Evolutionary conservation across 1,284 basidiomycete species (phyloP), one percentile per base, ranked within the genome.

Genomic region (Leccinum cinnamomeum): DNA sequence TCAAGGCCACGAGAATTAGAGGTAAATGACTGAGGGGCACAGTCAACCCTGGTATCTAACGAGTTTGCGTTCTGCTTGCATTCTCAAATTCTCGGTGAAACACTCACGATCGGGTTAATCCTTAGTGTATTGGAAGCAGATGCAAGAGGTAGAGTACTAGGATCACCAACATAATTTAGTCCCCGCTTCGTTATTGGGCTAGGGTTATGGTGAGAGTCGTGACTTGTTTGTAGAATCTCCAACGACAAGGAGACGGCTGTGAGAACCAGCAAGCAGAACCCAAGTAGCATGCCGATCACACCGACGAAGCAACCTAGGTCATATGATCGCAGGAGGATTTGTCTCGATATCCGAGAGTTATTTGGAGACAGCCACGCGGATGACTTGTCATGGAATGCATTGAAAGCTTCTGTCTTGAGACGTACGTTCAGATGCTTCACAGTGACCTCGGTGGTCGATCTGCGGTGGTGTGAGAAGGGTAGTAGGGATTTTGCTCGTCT

Each of bases 11-110:
- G 14, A 92, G 68, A 56, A 92, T 83, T 35, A 84, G 64, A 4
- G 86, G 85, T 2, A 89, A 68, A 69, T 92, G 84, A 37, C 75
- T 74, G n/a, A 89, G 68, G 2, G 90, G 91, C 1, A 89, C 83
- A 2, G 89, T 92, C 4, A 91, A 63, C 3, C 91, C 91, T 14
- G 91, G 91, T 51, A 92, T 85, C 90, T 92, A 63, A 63, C 44
- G 58, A 33, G 53, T 18, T 56, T 64, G 41, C 70, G 68, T 54
- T 60, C 23, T 54, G n/a, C 20, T 53, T 12, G 62, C 5, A 28
- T 57, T 54, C 6, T 44, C 44, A 30, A 35, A 54, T 23, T 3
- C 39, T 56, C 10, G 35, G 44, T 6, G 7, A 30, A 56, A 54
- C 3, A 75, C 83, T 70, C 69, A 84, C 85, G 64, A 87, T 80